phyloP scores from a whole-genome alignment of 257 asterid genomes.

The Ilex asprella region DNA sequence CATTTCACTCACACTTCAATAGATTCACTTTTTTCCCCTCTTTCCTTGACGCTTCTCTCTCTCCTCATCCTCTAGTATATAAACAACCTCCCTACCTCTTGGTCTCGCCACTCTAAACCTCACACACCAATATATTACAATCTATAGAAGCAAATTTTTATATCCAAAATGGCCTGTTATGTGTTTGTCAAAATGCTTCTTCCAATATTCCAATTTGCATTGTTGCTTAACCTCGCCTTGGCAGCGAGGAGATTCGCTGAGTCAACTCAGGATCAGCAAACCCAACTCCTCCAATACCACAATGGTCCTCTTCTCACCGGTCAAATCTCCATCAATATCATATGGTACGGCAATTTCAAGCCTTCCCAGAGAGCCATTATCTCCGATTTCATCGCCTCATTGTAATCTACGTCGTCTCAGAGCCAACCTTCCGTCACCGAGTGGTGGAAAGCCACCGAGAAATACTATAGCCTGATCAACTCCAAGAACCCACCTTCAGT shows the following conservation, averaged over 20 bases:
- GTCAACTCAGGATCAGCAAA: slow-evolving; percentile 12
- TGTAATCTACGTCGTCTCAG: slow-evolving; percentile 16
- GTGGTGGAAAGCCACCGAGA: slow-evolving; percentile 43
- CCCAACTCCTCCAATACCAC: slow-evolving; percentile 25
- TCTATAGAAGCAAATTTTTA: too few species aligned
- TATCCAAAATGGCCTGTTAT: slow-evolving; percentile 9
- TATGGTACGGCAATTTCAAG: slow-evolving; percentile 38
- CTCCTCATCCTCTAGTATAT: too few species aligned
- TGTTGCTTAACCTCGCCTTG: background rate
- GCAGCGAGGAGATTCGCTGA: slow-evolving; percentile 11
- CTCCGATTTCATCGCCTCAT: slow-evolving; percentile 30
- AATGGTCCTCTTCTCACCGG: slow-evolving; percentile 42
- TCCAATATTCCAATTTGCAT: background rate
- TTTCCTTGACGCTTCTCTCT: too few species aligned
- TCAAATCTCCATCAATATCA: slow-evolving; percentile 28
- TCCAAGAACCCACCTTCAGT: slow-evolving; percentile 25
- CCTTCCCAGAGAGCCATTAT: slow-evolving; percentile 25
- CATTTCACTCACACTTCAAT: too few species aligned
- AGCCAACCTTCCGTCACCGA: slow-evolving; percentile 35
- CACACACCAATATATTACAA: too few species aligned
- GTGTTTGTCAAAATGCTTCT: background rate
- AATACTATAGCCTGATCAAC: slow-evolving; percentile 23
- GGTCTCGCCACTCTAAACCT: too few species aligned
- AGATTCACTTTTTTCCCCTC: too few species aligned
- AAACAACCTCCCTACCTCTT: too few species aligned